Evolutionary conservation across 2,329 filamentous ascomycete species (phyloP).

Genomic region (Cytospora paraplurivora): DNA sequence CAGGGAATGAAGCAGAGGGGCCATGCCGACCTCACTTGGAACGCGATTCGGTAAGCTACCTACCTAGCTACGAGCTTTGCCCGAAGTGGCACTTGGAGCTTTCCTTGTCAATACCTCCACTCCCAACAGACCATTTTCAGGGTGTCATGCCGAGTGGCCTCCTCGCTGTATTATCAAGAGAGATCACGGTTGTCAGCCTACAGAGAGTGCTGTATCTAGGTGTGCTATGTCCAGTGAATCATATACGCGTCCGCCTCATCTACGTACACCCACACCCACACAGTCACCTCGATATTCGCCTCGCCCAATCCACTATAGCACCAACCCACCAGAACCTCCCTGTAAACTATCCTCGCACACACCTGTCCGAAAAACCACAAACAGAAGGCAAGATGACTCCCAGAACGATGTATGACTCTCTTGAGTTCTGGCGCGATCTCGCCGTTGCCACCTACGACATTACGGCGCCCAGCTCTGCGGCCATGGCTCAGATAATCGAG

Average conservation of each 20-base stretch:
- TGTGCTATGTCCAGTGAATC: too few relatives aligned
- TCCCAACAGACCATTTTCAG: neutral
- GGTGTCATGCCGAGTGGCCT: too few relatives aligned
- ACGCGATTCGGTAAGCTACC: slow-evolving; percentile 31
- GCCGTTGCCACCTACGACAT: neutral
- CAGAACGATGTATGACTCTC: neutral
- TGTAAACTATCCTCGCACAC: neutral
- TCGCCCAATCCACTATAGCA: neutral
- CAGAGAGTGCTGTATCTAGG: too few relatives aligned
- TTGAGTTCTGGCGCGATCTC: neutral
- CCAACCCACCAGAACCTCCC: neutral
- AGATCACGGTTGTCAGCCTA: too few relatives aligned
- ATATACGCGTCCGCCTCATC: neutral
- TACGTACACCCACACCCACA: neutral
- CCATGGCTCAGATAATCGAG: neutral
- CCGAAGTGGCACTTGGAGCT: slow-evolving; percentile 1
- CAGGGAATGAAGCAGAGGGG: slow-evolving; percentile 31
- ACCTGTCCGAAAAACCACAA: neutral
- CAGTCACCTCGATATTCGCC: too few relatives aligned
- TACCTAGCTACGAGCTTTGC: neutral
- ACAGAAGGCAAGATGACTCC: neutral
- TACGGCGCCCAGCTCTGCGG: neutral
- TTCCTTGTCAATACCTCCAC: neutral
- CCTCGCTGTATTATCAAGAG: too few relatives aligned
- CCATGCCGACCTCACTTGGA: slow-evolving; percentile 32